Base-by-base conservation (phyloP, 2,329 filamentous ascomycete genomes). In the Venturia aucupariae region DNA sequence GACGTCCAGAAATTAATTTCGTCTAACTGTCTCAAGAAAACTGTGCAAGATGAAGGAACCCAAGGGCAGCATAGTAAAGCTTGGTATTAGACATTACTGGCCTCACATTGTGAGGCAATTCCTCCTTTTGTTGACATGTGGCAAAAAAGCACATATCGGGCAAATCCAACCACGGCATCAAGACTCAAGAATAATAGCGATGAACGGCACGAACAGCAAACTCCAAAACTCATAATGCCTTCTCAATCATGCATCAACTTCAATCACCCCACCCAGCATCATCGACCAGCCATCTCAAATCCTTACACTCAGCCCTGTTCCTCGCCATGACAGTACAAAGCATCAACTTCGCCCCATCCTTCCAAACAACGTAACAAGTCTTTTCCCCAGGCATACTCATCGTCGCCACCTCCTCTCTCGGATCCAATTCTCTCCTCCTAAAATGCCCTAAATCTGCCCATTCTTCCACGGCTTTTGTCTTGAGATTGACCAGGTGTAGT, bases 351-450 rank as follows among this genome's bases (percentile, higher is more conserved):
- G 57, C 32, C 10, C 35, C 57, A 24, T 41, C 57, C 15, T 15
- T 60, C 32, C 57, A 60, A 30, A 30, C 32, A 19, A 60, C 32
- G 15, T 60, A 41, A 32, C 38, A 42, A 46, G 59, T 42, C 15
- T 32, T 46, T 61, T 61, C 38, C 4, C 38, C 38, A n/a, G 59
- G 42, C 59, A 61, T 61, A 42, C 59, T 46, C 22, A 61, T 41
- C 15, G 59, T 22, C 35, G 59, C 59, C 13, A 46, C 59, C n/a
- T 44, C 59, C n/a, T 61, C 59, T 61, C 59, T 27, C 24, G 59
- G 59, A 46, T 46, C 59, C 32, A 42, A 15, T 35, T 35, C 51
- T 42, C 59, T 41, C 27, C 38, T 46, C 17, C 59, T 41, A 8
- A 35, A 46, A 7, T 61, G 38, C 2, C 59, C 35, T 22, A 61